Conservation (phyloP, 306 rosid species). For the Clitoria ternatea region DNA sequence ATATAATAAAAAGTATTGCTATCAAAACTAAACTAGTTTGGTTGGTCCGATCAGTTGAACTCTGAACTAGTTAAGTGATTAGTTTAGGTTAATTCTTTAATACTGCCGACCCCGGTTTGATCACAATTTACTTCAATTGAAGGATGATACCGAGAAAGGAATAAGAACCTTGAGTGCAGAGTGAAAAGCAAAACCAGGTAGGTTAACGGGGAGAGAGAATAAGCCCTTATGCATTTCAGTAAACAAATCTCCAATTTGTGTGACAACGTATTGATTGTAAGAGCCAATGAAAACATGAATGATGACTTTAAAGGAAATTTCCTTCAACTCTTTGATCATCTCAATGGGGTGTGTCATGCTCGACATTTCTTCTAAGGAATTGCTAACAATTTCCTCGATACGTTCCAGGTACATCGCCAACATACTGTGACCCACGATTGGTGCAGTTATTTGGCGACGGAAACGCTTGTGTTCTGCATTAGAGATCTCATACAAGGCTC, state of each 20-base stretch:
- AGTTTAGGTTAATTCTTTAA: too few relatives aligned
- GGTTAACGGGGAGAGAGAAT: not conserved
- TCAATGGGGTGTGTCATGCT: conserved; percentile 7
- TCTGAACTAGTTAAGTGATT: too few relatives aligned
- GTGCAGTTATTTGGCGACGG: conserved; percentile 2
- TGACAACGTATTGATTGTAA: not conserved
- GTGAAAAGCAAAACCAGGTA: conserved; percentile 24
- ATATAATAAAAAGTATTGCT: too few relatives aligned
- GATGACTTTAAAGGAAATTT: conserved; percentile 19
- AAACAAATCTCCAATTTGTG: not conserved
- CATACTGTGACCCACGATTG: conserved; percentile 6
- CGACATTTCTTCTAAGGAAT: conserved; percentile 14
- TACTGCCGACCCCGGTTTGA: too few relatives aligned
- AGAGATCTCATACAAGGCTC: not conserved
- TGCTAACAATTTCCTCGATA: not conserved
- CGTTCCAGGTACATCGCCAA: not conserved
- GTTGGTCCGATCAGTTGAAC: too few relatives aligned
- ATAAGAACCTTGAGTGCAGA: conserved; percentile 27
- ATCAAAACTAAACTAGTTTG: too few relatives aligned
- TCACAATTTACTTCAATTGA: too few relatives aligned
- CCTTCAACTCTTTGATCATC: conserved; percentile 16
- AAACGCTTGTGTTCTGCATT: conserved; percentile 25
- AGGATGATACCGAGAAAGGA: not conserved
- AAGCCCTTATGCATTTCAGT: not conserved
- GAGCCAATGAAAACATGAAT: conserved; percentile 26